Base-by-base conservation (phyloP, 805 yeast genomes). In the Ogataea paraovalis region DNA sequence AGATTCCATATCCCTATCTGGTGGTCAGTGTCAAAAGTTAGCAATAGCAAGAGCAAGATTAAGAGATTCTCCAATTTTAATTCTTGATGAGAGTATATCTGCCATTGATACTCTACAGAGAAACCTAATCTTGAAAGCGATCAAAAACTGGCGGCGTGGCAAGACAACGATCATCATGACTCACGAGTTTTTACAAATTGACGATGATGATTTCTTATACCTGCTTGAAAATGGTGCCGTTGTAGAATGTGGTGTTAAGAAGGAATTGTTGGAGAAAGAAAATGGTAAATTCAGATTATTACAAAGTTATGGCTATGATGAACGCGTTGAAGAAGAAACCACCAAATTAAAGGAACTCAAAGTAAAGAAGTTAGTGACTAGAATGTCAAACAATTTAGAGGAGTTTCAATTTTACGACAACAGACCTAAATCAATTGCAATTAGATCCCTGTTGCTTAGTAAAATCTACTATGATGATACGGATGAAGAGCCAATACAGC, bases 1-100 rank as follows among this genome's bases (percentile, higher is more conserved):
- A 0, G 54, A 58, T 12, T 78, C 79, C 2, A 59, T 74, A 3
- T 57, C 72, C 2, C 67, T 92, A 8, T 87, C 96, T 53, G 98
- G 98, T 4, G 99, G 99, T 0, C 97, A 94, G 62, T 78, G 75
- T 47, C 99, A 94, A 65, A 71, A 91, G 51, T 72, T 94, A 2
- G 85, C 92, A 0, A 58, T 94, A 25, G 97, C 98, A 0, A 73
- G 97, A 46, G 97, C 97, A 0, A 73, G 73, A 47, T 49, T 90
- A 3, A 73, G 88, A 51, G 76, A 94, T 58, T 66, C 95, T 0
- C 87, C 91, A 0, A 75, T 94, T 4, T 66, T 92, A 49, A 76
- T 94, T 2, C 68, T 91, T 23, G 99, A 94, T 67, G 99, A 94
- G 62, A 78, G 94, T 3, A 69, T 87, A 2, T 83, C 94, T 42